These are phyloP conservation scores for Neurospora terricola DNA, from an alignment of 495 filamentous ascomycete species.

Conservation along the genomic window DNA sequence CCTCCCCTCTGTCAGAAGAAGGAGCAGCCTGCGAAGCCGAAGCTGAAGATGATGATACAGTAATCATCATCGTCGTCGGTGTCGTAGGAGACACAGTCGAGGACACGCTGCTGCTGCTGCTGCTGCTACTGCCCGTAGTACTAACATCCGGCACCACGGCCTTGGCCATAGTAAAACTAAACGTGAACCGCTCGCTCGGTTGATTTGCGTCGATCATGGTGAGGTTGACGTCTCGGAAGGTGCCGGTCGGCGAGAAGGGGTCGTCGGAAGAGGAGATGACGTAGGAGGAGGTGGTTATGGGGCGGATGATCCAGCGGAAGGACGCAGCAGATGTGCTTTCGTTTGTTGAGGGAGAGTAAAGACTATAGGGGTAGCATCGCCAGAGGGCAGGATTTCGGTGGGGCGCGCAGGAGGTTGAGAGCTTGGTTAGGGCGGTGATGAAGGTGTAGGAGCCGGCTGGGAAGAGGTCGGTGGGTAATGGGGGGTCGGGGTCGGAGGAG, in stretches of 20 bases:
- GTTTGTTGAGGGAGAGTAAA: conserved; percentile 23
- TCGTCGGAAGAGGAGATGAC: conserved; percentile 39
- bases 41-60: neutral
- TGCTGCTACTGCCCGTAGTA: too few relatives aligned
- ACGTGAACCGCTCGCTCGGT: conserved; percentile 37
- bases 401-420: conserved; percentile 41
- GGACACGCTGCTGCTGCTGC: neutral
- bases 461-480: conserved; percentile 23
- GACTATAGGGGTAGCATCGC: conserved; percentile 45
- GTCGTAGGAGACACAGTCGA: neutral
- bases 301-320: conserved; percentile 48
- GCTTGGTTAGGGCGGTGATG: conserved; percentile 40
- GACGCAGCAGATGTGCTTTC: conserved; percentile 19
- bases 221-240: conserved; percentile 58
- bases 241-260: conserved; percentile 56
- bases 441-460: conserved; percentile 47
- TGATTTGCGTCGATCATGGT: conserved; percentile 68
- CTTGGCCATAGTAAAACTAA: conserved; percentile 37
- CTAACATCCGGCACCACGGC: conserved; percentile 28
- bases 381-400: conserved; percentile 39
- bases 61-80: neutral
- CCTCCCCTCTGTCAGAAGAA: neutral
- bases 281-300: conserved; percentile 16
- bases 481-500: neutral
- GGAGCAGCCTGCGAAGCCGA: neutral